Conservation (phyloP, 2,329 filamentous ascomycete species). For the Cryphonectria nitschkei region DNA sequence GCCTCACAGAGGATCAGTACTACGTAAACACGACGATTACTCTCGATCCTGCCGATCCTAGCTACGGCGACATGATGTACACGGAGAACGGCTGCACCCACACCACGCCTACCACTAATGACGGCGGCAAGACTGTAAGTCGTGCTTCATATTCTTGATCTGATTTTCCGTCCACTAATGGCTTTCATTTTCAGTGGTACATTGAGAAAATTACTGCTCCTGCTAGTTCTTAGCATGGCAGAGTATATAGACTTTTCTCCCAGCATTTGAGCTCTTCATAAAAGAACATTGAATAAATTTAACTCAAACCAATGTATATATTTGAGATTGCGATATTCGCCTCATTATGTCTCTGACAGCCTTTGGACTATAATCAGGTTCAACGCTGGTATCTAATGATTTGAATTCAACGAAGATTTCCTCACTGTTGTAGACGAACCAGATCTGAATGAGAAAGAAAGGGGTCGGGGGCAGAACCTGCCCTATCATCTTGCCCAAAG, state of each 20-base stretch:
- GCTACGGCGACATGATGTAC: conserved; percentile 17
- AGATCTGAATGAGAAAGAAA: too few relatives aligned
- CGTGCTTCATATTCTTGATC: neutral
- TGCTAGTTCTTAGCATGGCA: conserved; percentile 3
- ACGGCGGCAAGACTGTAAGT: conserved; percentile 27
- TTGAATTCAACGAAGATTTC: too few relatives aligned
- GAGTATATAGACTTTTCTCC: too few relatives aligned
- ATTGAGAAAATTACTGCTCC: conserved; percentile 29
- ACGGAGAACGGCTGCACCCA: conserved; percentile 7
- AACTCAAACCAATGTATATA: neutral
- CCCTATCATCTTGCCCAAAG: too few relatives aligned
- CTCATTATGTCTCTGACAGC: too few relatives aligned
- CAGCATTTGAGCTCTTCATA: neutral
- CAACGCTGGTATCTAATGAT: too few relatives aligned
- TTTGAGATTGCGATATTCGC: neutral
- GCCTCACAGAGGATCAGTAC: conserved; percentile 26
- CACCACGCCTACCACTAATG: conserved; percentile 12
- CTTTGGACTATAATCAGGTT: too few relatives aligned
- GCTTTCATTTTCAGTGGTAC: conserved; percentile 6
- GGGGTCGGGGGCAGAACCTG: too few relatives aligned
- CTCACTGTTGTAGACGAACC: too few relatives aligned
- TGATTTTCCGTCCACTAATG: neutral
- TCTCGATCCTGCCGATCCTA: conserved; percentile 19
- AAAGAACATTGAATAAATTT: neutral
- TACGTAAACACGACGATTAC: conserved; percentile 28